Conservation (phyloP, 441 rosid species). For the Erodium moschatum region DNA sequence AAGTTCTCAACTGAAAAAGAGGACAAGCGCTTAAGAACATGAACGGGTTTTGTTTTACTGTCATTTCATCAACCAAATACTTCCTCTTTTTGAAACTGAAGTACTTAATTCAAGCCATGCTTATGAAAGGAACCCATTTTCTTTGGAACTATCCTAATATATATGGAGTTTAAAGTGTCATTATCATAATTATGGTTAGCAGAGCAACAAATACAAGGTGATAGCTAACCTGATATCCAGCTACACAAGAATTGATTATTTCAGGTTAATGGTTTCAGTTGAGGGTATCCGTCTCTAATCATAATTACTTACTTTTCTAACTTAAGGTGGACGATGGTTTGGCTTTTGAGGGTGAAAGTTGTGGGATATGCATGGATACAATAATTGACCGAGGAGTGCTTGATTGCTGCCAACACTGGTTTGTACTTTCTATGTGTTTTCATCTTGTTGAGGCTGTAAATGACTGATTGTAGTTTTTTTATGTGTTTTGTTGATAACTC, state of each 20-base stretch:
- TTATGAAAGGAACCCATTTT: slow-evolving; percentile 1
- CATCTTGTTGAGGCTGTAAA: slow-evolving; percentile 3
- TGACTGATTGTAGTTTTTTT: neutral
- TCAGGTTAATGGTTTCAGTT: slow-evolving; percentile 6
- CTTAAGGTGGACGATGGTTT: slow-evolving; percentile 43
- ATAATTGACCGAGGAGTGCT: slow-evolving; percentile 82
- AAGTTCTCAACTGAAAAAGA: neutral
- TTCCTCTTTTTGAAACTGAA: slow-evolving; percentile 3
- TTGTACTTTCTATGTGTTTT: slow-evolving; percentile 17
- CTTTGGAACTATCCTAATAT: neutral
- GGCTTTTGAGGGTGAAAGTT: slow-evolving; percentile 63
- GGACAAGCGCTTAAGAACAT: neutral
- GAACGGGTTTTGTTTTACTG: slow-evolving; percentile 4
- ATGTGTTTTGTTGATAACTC: slow-evolving; percentile 20
- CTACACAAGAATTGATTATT: neutral
- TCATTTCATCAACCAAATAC: slow-evolving; percentile 10
- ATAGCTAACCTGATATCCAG: neutral
- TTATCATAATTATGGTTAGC: neutral
- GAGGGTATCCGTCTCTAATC: slow-evolving; percentile 5
- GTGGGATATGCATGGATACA: slow-evolving; percentile 96
- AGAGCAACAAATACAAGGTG: neutral
- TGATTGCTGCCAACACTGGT: slow-evolving; percentile 98
- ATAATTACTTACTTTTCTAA: slow-evolving; percentile 7
- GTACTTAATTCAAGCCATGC: slow-evolving; percentile 6
- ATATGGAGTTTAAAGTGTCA: neutral